Base-by-base conservation (phyloP, 257 asterid species). In the Orobanche coerulescens region DNA sequence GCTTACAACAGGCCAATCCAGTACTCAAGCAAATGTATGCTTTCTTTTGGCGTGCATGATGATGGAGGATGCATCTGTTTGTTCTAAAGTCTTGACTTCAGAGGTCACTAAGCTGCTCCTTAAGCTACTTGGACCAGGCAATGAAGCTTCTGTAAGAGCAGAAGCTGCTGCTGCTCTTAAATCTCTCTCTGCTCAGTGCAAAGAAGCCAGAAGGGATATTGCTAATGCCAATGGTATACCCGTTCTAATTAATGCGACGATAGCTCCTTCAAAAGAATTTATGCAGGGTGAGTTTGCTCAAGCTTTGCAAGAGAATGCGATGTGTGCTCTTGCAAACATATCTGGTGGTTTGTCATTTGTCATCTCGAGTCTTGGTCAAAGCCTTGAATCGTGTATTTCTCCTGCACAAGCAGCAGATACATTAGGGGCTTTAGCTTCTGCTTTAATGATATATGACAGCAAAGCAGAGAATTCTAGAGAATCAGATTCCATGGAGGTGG, bases 241-340 rank as follows among this genome's bases (percentile, higher is more conserved):
- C 64, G 84, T 84, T 72, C 70, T 93, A 48, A 93, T 93, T 68
- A 93, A 93, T 76, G 99, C 96, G 52, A 93, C 99, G 30, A 93
- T 93, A 70, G 99, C 99, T 60, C 99, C 99, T 72, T 93, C 99
- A 31, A 93, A 93, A 74, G 99, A 93, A 76, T 93, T 84, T 78
- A 93, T 93, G 99, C 97, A 93, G 75, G 97, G 98, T 34, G 99
- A 93, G 71, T 79, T 79, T 51, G 99, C 99, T 62, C 99, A 93
- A 78, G 97, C 97, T 62, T 82, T 93, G 91, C 99, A 93, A 79
- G 99, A 89, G 86, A 83, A 89, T 61, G 97, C 99, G 1, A 93
- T 93, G 99, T 93, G 95, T 48, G 97, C 99, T 44, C 97, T 93
- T 73, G 99, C 99, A 3, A 93, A 93, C 75, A 93, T 93, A 74